Evolutionary conservation across 1,284 basidiomycete species (phyloP), one percentile per base, ranked within the genome.

Genomic region (Irpex lacteus): DNA sequence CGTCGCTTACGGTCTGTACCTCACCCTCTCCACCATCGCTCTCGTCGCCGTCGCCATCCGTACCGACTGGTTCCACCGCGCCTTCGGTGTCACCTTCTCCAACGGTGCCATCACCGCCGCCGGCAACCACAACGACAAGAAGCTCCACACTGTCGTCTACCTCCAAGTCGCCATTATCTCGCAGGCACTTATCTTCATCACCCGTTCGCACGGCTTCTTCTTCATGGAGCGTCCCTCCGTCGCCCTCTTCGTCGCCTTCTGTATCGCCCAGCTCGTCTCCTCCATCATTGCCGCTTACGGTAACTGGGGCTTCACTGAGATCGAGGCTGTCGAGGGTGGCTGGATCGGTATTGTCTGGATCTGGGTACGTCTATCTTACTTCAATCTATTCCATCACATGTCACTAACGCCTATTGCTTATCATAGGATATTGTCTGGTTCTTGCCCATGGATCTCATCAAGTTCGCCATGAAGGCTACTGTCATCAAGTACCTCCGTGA

Each of bases 311-410:
- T 97, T 97, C 86, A 94, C 94, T 55, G 74, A 88, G 54, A 90
- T 97, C 68, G 75, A 82, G 40, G 76, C 80, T 37, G 89, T 97
- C 76, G 92, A 90, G 67, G 95, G 92, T 76, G 93, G 91, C 57
- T 98, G 96, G 96, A 94, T 98, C 71, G 96, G 96, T 81, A 96
- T 98, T 70, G 87, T 97, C 69, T 98, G 96, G 94, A 83, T 96
- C 70, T 96, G 94, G 94, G 90, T 92, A 81, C 47, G 87, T 82
- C 1, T 36, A 19, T 61, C 19, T 63, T 59, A 34, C 15, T 54
- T 37, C 15, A 32, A 13, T 4, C 11, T 59, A n/a, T 9, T 18
- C 56, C 15, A 3, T 37, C 3, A 26, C 59, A 11, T 8, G 6
- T 44, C 40, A 5, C 40, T 47, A 36, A 53, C 38, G 57, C 50